Evolutionary conservation across 2,329 filamentous ascomycete species (phyloP), one percentile per base, ranked within the genome.

Genomic region (Venturia aucupariae): DNA sequence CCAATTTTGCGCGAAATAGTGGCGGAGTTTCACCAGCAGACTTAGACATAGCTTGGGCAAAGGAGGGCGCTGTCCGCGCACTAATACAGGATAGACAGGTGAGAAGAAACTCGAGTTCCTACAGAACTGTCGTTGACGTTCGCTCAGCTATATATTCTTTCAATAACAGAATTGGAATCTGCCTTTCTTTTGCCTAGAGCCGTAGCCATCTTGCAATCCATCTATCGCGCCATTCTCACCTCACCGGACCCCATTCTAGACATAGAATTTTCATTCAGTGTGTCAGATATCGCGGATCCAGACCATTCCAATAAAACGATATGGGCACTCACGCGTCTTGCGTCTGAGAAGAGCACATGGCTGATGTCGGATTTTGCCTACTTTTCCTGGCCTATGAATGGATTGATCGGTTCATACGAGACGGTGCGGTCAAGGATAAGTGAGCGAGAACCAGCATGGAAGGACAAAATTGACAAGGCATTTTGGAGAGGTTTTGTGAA

Each of bases 181-280:
- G 68, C 66, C 24, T 69, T 68, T 41, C 63, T 69, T 57, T 59
- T 68, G 17, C 68, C 69, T 11, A 73, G 74, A 22, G 68, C 69
- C 10, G 69, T 72, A 15, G 80, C 82, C n/a, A 77, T 79, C 15
- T 76, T 85, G 0, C 78, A 83, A 69, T 79, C 82, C 67, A 76
- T 86, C 67, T 74, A 84, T 69, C 78, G 80, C 66, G 81, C 82
- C 7, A 70, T 85, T 17, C 68, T 80, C 38, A 80, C 83, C 13
- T 78, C 80, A 6, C 81, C 81, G 0, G 71, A 75, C 4, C 74
- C 75, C 0, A 68, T 82, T 2, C 81, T 82, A 7, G 75, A 84
- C 70, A 81, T 81, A 27, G 73, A 81, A 68, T 79, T 86, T 69
- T 75, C 80, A 55, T 48, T 62, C 42, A 60, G 68, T 42, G 41